Conservation (phyloP, 2,329 filamentous ascomycete genomes). For the Pseudogymnoascus sp. region DNA sequence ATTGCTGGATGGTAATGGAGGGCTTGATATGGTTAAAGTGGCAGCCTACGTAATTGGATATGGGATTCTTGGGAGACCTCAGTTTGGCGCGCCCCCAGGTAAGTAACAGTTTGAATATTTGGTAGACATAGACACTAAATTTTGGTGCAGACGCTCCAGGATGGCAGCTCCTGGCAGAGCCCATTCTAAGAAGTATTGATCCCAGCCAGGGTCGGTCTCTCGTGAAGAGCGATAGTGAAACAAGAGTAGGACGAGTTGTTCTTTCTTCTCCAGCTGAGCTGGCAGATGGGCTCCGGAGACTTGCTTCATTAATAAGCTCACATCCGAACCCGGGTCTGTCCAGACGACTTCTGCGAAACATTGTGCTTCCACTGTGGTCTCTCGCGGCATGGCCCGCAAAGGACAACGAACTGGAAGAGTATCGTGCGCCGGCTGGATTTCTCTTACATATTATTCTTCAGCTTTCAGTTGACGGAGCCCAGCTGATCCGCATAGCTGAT, state of each 20-base stretch:
- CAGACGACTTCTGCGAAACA: constrained; percentile 49
- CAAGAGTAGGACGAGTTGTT: constrained; percentile 36
- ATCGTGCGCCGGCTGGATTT: constrained; percentile 39
- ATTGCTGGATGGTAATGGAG: constrained; percentile 54
- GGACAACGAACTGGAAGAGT: constrained; percentile 30
- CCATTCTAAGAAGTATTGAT: constrained; percentile 46
- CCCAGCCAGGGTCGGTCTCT: constrained; percentile 23
- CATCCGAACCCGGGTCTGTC: constrained; percentile 61
- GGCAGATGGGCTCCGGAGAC: constrained; percentile 42
- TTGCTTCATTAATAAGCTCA: constrained; percentile 50
- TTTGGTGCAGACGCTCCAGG: constrained; percentile 42
- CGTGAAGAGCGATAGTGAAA: constrained; percentile 19
- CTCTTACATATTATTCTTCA: constrained; percentile 51
- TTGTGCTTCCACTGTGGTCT: constrained; percentile 56
- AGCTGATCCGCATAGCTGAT: constrained; percentile 41
- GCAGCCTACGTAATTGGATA: constrained; percentile 57
- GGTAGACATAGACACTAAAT: constrained; percentile 7
- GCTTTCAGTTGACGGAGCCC: constrained; percentile 44
- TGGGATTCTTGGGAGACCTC: constrained; percentile 56
- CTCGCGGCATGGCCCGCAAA: constrained; percentile 44
- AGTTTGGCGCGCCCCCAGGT: constrained; percentile 53
- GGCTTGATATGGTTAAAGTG: constrained; percentile 49
- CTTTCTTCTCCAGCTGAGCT: constrained; percentile 43
- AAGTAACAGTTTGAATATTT: constrained; percentile 19
- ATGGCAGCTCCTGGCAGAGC: constrained; percentile 54